Evolutionary conservation across 306 rosid genomes (phyloP), one percentile per base, ranked within the genome.

Genomic region (Cicer pinnatifidum): DNA sequence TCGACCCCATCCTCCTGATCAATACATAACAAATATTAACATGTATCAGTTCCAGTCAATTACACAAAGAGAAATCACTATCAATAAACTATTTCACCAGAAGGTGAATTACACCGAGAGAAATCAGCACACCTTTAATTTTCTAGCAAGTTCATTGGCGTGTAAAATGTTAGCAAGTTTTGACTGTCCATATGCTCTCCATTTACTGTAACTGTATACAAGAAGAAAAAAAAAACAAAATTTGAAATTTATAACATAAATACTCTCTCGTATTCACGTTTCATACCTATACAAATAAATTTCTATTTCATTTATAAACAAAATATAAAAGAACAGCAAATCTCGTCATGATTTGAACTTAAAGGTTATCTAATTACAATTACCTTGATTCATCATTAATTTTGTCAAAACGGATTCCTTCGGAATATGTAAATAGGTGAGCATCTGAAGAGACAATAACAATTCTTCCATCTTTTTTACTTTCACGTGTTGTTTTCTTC

Each of bases 151-250:
- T 83, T 94, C 95, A 41, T 90, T 94, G 60, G 96, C 90, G 75
- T 91, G 97, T 83, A 94, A 85, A 69, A 91, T 57, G 73, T 94
- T 94, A 48, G 96, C 91, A 65, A 94, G 90, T 88, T 94, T 94
- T 53, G 99, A 90, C 56, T 91, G 97, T 76, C 97, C 97, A 75
- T 94, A 94, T 51, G 99, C 99, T 38, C 71, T 50, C 71, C 84
- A 76, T 43, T 82, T 86, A 66, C 11, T 80, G 84, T 90, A 93
- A 81, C 98, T 93, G 87, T 76, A 76, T 44, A 64, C 66, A 64
- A 73, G 75, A 20, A 20, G 2, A 20, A 20, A 1, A 17, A 11
- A n/a, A 61, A 28, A 57, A 61, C 67, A 69, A 68, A 76, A 66
- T 16, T 39, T 2, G n/a, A 65, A 66, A 59, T 23, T 53, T 53